These are phyloP conservation scores for Stereocaulon alpinum DNA, from an alignment of 495 filamentous ascomycete genomes.

Conservation along the genomic window DNA sequence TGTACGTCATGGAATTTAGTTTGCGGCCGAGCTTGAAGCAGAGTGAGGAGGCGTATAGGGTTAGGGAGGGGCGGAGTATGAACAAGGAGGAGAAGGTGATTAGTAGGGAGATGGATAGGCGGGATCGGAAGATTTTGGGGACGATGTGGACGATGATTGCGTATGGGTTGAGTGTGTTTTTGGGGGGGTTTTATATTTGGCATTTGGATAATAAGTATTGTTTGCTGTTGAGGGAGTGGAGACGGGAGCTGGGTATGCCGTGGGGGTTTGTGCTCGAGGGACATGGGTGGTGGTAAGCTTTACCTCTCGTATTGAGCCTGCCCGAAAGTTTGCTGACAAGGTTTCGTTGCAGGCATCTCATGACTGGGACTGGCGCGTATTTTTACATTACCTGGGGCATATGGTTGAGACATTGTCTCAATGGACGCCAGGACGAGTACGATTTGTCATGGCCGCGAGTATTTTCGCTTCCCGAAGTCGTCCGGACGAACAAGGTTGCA, in stretches of 20 bases:
- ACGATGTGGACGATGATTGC: slow-evolving; percentile 70
- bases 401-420: slow-evolving; percentile 73
- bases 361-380: slow-evolving; percentile 64
- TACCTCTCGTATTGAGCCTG: slow-evolving; percentile 19
- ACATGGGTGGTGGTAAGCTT: slow-evolving; percentile 91
- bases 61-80: slow-evolving; percentile 25
- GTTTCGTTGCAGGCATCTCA: slow-evolving; percentile 43
- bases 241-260: slow-evolving; percentile 65
- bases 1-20: slow-evolving; percentile 82
- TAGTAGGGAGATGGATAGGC: slow-evolving; percentile 32
- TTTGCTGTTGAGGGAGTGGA: slow-evolving; percentile 54
- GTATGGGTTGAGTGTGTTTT: slow-evolving; percentile 61
- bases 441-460: slow-evolving; percentile 60
- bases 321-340: slow-evolving; percentile 14
- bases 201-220: slow-evolving; percentile 78
- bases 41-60: slow-evolving; percentile 30
- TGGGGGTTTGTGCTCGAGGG: slow-evolving; percentile 89
- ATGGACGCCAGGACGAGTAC: slow-evolving; percentile 66
- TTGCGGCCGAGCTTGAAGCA: slow-evolving; percentile 45
- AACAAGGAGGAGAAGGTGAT: slow-evolving; percentile 15
- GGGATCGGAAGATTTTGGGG: slow-evolving; percentile 50
- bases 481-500: slow-evolving; percentile 27
- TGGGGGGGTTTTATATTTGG: slow-evolving; percentile 82
- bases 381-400: slow-evolving; percentile 80
- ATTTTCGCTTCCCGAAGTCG: slow-evolving; percentile 57